Evolutionary conservation across 2,329 filamentous ascomycete genomes (phyloP).

Genomic region (Podosphaera xanthii): DNA sequence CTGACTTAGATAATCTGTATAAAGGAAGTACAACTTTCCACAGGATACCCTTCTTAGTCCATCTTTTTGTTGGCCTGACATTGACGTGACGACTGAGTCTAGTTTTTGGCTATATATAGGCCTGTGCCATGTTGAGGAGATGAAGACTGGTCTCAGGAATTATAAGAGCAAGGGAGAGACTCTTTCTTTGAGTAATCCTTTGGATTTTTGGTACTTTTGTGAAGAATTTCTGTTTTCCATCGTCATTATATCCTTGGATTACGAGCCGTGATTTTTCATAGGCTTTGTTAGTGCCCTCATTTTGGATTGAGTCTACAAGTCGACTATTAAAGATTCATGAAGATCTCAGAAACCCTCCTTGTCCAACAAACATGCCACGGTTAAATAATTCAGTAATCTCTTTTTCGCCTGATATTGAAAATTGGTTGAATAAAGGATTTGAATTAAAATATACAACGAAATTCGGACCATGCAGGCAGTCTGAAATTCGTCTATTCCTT

Average conservation of each 20-base stretch:
- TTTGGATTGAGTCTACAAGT: background rate
- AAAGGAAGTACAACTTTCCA: background rate
- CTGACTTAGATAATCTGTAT: constrained; percentile 1
- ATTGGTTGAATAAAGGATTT: background rate
- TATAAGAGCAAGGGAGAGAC: background rate
- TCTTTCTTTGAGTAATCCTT: no score
- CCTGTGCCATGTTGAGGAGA: background rate
- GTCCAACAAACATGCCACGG: background rate
- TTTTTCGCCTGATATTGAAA: background rate
- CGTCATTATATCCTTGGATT: no score
- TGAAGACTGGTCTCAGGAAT: background rate
- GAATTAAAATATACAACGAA: background rate
- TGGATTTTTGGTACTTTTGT: no score
- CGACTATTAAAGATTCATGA: background rate
- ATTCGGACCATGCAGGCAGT: no score
- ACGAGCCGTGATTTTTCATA: no score
- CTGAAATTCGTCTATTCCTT: constrained; percentile 1
- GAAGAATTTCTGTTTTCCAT: no score
- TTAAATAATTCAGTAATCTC: background rate
- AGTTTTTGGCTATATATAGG: background rate
- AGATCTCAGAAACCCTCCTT: background rate
- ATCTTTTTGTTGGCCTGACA: background rate
- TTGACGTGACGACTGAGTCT: background rate
- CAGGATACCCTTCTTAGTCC: background rate
- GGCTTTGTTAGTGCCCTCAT: background rate